Conservation (phyloP, 352 stramenopile genomes). For the Globisporangium camurandrum region DNA sequence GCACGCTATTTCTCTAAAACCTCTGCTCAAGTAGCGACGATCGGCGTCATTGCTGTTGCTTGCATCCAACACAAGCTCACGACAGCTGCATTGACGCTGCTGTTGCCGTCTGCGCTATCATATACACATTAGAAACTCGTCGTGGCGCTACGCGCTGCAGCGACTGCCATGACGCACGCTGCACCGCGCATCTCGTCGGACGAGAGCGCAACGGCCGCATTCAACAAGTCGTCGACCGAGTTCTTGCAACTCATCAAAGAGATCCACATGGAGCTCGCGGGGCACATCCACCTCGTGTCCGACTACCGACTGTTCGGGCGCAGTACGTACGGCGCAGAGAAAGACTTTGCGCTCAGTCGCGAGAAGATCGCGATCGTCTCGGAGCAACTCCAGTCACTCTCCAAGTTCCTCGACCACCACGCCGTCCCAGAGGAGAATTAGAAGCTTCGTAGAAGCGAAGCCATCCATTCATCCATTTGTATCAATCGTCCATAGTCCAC, state of each 20-base stretch:
- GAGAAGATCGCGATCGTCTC: constrained; percentile 77
- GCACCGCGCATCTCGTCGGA: constrained; percentile 51
- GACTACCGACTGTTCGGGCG: constrained; percentile 80
- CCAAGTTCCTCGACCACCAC: constrained; percentile 71
- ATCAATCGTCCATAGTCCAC: not conserved
- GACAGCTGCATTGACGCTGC: not conserved
- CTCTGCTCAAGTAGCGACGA: not conserved
- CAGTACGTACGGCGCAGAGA: constrained; percentile 80
- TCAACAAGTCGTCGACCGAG: constrained; percentile 71
- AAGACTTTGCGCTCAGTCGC: constrained; percentile 65
- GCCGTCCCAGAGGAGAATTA: constrained; percentile 54
- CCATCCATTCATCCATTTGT: not conserved
- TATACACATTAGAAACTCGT: constrained; percentile 64
- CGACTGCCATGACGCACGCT: constrained; percentile 62
- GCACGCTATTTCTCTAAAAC: too few relatives aligned
- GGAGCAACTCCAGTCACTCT: constrained; percentile 69
- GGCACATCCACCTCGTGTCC: constrained; percentile 79
- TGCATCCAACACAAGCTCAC: not conserved
- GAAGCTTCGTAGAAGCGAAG: too few relatives aligned
- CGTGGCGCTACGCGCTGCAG: constrained; percentile 52
- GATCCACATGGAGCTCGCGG: constrained; percentile 76
- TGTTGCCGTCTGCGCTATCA: not conserved
- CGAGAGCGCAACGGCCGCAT: constrained; percentile 59
- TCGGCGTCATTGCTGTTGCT: not conserved
- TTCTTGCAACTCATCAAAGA: constrained; percentile 84